Evolutionary conservation across 1,284 basidiomycete species (phyloP), one percentile per base, ranked within the genome.

Genomic region (Sutorius eximius): DNA sequence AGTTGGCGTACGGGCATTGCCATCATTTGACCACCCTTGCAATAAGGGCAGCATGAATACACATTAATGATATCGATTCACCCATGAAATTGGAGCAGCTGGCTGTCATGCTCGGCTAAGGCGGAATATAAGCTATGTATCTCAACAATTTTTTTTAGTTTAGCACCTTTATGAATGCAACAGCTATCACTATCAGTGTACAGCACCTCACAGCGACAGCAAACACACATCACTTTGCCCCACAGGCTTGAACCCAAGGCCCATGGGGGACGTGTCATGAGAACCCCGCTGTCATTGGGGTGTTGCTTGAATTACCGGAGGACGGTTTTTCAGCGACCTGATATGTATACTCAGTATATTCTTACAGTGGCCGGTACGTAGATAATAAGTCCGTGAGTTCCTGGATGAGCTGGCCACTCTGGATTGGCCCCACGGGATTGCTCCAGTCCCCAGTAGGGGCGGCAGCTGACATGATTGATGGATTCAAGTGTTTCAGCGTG

Each of bases 351-450:
- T 27, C 24, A 27, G 5, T 5, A 27, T 5, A 27, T 27, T 27
- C 24, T 27, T 3, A 48, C 18, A 7, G 20, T 3, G 11, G 5
- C 6, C 29, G 29, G 18, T 7, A 12, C 1, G 15, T 38, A 18
- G 5, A 16, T 10, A 56, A 33, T 45, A 18, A 33, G 9, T 30
- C 44, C 57, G 51, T 45, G 30, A 10, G 29, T 56, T 13, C 56
- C 51, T 46, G 43, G 27, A 29, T 20, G 22, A 32, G 32, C 30
- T 38, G 24, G 24, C 20, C 3, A 5, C 41, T 15, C 32, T 15
- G 2, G 11, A 40, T 7, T 15, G 37, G 34, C 8, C 18, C 55
- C 30, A 8, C 38, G 51, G 38, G 40, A 40, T 13, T 37, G 20
- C 42, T n/a, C 32, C 30, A 20, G 5, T 11, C 11, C 7, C 12